These are phyloP conservation scores for Didymosphaeria variabile DNA, from an alignment of 2,329 filamentous ascomycete genomes.

Conservation along the genomic window DNA sequence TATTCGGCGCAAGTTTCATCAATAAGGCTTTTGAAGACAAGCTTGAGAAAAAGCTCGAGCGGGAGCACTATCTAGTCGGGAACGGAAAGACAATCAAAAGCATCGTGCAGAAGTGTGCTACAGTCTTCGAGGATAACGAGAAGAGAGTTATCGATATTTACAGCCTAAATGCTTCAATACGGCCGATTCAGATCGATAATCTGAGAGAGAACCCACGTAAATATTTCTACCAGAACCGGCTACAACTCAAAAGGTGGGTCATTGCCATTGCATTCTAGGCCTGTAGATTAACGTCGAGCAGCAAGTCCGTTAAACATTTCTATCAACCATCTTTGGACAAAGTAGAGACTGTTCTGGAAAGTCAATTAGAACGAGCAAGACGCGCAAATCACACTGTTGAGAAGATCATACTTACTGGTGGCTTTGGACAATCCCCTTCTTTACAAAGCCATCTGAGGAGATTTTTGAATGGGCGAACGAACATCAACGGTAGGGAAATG, in stretches of 20 bases:
- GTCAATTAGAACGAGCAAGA: slow-evolving; percentile 33
- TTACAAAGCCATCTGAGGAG: slow-evolving; percentile 31
- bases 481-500: slow-evolving; percentile 16
- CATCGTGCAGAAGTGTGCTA: slow-evolving; percentile 18
- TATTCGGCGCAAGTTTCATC: slow-evolving; percentile 43
- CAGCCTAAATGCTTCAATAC: not conserved
- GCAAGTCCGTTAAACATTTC: slow-evolving; percentile 8
- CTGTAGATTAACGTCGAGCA: too few species aligned
- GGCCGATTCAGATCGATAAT: slow-evolving; percentile 18
- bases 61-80: slow-evolving; percentile 31
- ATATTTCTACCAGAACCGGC: slow-evolving; percentile 11
- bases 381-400: slow-evolving; percentile 10
- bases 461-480: slow-evolving; percentile 19
- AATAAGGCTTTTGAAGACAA: slow-evolving; percentile 38
- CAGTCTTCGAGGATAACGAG: slow-evolving; percentile 20
- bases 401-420: slow-evolving; percentile 45
- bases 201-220: slow-evolving; percentile 8
- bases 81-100: slow-evolving; percentile 25
- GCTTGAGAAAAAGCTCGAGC: slow-evolving; percentile 24
- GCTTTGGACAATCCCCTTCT: slow-evolving; percentile 42
- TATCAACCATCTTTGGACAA: slow-evolving; percentile 26
- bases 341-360: slow-evolving; percentile 24
- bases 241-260: not conserved
- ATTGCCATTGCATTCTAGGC: too few species aligned
- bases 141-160: slow-evolving; percentile 19